Conservation (phyloP, 2,329 filamentous ascomycete genomes). For the Xenoacremonium recifei region DNA sequence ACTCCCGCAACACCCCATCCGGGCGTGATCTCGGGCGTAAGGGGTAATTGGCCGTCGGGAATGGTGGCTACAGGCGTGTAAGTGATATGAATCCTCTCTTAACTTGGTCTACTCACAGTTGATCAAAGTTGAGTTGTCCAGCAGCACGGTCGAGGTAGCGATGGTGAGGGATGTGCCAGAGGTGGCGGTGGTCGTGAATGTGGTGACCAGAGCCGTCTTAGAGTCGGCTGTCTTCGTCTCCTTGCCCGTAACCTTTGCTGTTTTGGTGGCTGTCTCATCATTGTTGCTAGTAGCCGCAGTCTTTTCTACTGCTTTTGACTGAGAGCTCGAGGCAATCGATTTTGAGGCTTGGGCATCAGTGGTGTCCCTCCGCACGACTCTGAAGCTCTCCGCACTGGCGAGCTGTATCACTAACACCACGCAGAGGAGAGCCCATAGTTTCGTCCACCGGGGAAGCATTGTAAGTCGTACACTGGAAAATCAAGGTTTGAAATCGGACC, state of each 20-base stretch:
- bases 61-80: constrained; percentile 40
- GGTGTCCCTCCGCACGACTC: constrained; percentile 34
- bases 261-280: constrained; percentile 11
- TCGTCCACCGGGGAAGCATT: constrained; percentile 35
- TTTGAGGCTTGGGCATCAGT: constrained; percentile 9
- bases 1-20: constrained; percentile 77
- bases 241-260: constrained; percentile 10
- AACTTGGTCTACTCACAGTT: too few species aligned
- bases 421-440: constrained; percentile 38
- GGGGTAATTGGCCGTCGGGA: constrained; percentile 59
- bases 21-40: constrained; percentile 74
- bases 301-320: constrained; percentile 7
- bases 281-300: constrained; percentile 8
- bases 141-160: constrained; percentile 17
- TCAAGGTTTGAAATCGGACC: constrained; percentile 3
- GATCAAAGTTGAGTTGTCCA: constrained; percentile 30
- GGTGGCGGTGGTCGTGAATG: constrained; percentile 9
- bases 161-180: constrained; percentile 12
- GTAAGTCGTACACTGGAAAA: too few species aligned
- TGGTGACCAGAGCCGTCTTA: constrained; percentile 9
- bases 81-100: too few species aligned
- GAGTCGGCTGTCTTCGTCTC: constrained; percentile 11
- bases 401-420: constrained; percentile 38
- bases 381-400: constrained; percentile 32
- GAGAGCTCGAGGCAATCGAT: constrained; percentile 11